These are phyloP conservation scores for Cicer bijugum DNA, from an alignment of 306 rosid genomes.

Conservation along the genomic window DNA sequence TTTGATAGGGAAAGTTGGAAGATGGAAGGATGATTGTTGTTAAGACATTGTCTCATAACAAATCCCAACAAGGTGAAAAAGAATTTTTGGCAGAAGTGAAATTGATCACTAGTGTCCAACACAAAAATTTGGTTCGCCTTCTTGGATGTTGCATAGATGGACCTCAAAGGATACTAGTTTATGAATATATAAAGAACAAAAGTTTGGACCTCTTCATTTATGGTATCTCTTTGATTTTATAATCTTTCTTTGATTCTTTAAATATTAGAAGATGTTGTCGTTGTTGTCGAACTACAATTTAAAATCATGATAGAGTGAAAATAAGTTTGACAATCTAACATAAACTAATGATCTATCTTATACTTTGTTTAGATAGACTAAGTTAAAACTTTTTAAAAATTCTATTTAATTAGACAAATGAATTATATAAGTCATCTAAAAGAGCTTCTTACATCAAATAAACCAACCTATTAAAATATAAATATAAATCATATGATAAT, in stretches of 20 bases:
- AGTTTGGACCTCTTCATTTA: slow-evolving; percentile 70
- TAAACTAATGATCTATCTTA: too few species aligned
- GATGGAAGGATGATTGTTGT: slow-evolving; percentile 68
- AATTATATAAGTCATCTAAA: too few species aligned
- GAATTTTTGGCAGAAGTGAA: slow-evolving; percentile 81
- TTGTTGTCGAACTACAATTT: too few species aligned
- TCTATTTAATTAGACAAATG: too few species aligned
- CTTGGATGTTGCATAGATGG: slow-evolving; percentile 84
- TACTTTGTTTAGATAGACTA: too few species aligned
- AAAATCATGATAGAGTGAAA: too few species aligned
- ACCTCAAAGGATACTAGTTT: slow-evolving; percentile 74
- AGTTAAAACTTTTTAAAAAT: too few species aligned
- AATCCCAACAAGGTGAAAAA: slow-evolving; percentile 77
- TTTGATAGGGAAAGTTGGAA: slow-evolving; percentile 64
- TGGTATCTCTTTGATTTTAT: slow-evolving; percentile 49
- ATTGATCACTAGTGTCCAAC: slow-evolving; percentile 78
- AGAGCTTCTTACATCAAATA: too few species aligned
- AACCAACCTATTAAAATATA: too few species aligned
- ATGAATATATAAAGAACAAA: slow-evolving; percentile 74
- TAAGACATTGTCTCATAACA: slow-evolving; percentile 67
- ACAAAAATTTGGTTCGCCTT: slow-evolving; percentile 79
- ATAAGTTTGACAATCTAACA: too few species aligned
- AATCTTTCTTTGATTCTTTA: background rate
- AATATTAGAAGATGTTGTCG: too few species aligned
- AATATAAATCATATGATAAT: too few species aligned